Evolutionary conservation across 768 basidiomycete species (phyloP).

Genomic region (Agrocybe pediades): DNA sequence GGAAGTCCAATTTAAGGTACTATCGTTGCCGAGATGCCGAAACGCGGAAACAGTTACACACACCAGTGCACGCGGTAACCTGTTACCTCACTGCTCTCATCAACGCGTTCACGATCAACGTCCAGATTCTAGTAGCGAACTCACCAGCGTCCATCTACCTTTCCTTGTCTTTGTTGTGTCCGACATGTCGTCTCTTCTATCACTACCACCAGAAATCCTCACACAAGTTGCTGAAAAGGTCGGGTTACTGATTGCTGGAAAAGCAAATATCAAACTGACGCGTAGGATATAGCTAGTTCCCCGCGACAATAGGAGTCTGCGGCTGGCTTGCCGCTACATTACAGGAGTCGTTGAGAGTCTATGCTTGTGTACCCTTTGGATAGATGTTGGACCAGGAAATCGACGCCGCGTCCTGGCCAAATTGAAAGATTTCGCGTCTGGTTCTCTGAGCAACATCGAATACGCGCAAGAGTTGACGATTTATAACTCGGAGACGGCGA

Average conservation of each 20-base stretch:
- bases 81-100: too few relatives aligned
- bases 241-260: not conserved
- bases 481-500: not conserved
- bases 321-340: slow-evolving; percentile 2
- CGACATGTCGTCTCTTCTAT: too few relatives aligned
- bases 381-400: not conserved
- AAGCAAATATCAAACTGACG: not conserved
- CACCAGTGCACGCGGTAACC: too few relatives aligned
- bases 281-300: not conserved
- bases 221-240: not conserved
- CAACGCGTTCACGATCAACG: too few relatives aligned
- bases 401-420: not conserved
- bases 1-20: too few relatives aligned
- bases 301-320: not conserved
- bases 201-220: too few relatives aligned
- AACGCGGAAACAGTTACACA: too few relatives aligned
- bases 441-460: not conserved
- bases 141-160: too few relatives aligned
- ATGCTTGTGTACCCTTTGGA: not conserved
- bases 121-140: too few relatives aligned
- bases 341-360: not conserved
- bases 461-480: not conserved
- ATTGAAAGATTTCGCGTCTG: not conserved
- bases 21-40: too few relatives aligned
- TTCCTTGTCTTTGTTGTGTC: too few relatives aligned